Conservation (phyloP, 441 rosid species). For the Daphne laureola region DNA sequence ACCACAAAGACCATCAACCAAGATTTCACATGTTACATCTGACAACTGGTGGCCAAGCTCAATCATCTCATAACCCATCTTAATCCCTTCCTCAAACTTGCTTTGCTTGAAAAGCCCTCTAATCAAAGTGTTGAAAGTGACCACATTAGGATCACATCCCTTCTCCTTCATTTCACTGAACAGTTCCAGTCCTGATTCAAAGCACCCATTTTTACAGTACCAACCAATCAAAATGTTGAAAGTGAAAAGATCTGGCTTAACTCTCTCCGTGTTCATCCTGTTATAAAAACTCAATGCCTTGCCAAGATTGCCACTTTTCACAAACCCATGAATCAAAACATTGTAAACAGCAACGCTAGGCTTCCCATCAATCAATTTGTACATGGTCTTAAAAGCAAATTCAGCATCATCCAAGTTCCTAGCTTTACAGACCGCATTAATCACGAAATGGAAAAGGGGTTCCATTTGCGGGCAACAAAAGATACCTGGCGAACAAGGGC, state of each 20-base stretch:
- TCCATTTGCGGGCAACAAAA: slow-evolving; percentile 74
- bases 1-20: slow-evolving; percentile 65
- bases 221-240: slow-evolving; percentile 70
- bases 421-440: slow-evolving; percentile 52
- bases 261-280: slow-evolving; percentile 55
- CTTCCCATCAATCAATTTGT: slow-evolving; percentile 62
- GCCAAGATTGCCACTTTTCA: slow-evolving; percentile 40
- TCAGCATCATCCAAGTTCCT: slow-evolving; percentile 48
- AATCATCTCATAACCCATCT: slow-evolving; percentile 80
- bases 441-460: slow-evolving; percentile 42
- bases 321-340: slow-evolving; percentile 58
- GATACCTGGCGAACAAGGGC: slow-evolving; percentile 81
- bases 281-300: slow-evolving; percentile 42
- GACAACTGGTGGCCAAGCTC: slow-evolving; percentile 54
- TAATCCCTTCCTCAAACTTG: slow-evolving; percentile 55
- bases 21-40: slow-evolving; percentile 65
- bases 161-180: slow-evolving; percentile 68
- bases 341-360: slow-evolving; percentile 47
- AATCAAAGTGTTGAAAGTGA: slow-evolving; percentile 79
- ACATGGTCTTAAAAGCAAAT: slow-evolving; percentile 54
- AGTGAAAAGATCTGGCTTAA: slow-evolving; percentile 59
- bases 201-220: slow-evolving; percentile 41
- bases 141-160: slow-evolving; percentile 70
- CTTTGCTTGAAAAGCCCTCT: slow-evolving; percentile 51
- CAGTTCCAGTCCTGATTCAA: slow-evolving; percentile 50